Evolutionary conservation across 805 yeast genomes (phyloP), one percentile per base, ranked within the genome.

Genomic region (Kodamaea hsintzibuensis): DNA sequence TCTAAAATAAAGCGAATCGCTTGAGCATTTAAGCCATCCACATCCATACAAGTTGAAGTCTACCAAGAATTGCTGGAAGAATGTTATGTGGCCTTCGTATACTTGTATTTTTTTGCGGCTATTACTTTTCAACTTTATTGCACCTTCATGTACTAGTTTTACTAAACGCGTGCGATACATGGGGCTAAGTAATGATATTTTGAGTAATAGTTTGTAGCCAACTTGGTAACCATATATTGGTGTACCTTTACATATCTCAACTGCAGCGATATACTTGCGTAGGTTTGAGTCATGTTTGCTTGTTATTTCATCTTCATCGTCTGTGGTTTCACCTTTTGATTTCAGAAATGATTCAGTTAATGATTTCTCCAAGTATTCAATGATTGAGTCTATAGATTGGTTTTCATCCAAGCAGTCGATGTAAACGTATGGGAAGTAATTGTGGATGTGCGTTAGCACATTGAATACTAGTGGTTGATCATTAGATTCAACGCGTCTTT

Each of bases 41-140:
- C 97, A 89, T 0, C 97, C 96, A 64, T 79, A 89, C 30, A 93
- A 68, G 63, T 93, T 92, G 69, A 80, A 91, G 64, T 95, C 99
- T 0, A 88, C 77, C 25, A 90, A 67, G 63, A 93, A 91, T 63
- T 95, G 98, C 6, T 90, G 67, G 1, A 82, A 63, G 60, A 76
- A 87, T 0, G 97, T 91, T 10, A 93, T 78, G 63, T 95, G 98
- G 0, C 91, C 76, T 62, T 95, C 99, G 65, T 74, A 89, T 0
- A 73, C 58, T 19, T 51, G 46, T 3, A 37, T 57, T 25, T 49
- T 46, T 37, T 27, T 37, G 14, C 52, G 38, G 19, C 35, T 47
- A 17, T 33, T 50, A n/a, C 43, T 25, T 13, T 47, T 3, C 55
- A 47, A 45, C 52, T 46, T 4, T 8, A 40, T 17, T 3, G 44